Evolutionary conservation across 106 monocot genomes (phyloP), one percentile per base, ranked within the genome.

Genomic region (Ottelia alismoides): DNA sequence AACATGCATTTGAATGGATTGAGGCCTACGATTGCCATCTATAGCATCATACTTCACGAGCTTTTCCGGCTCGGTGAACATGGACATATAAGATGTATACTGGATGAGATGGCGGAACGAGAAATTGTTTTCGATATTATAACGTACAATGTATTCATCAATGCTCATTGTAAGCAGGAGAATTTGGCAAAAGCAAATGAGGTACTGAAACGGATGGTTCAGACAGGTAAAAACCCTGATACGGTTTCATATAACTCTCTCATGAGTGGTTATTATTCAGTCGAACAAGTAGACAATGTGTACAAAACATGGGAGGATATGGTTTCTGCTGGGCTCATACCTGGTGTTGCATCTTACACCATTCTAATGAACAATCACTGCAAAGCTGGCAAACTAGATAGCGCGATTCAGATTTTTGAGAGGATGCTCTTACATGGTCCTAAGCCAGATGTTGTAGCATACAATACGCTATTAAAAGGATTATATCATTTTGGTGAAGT

Each of bases 161-260:
- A 56, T 55, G 53, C 65, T 53, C 35, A 60, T 11, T 73, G 73
- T 58, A 66, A 73, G 26, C 17, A 65, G 24, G 50, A 61, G 20
- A 61, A 25, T 30, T 25, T 44, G 2, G 12, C 16, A 16, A 46
- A 60, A 61, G 73, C 73, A 22, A 27, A 69, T 2, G 22, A 59
- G 7, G 3, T 73, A 4, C 17, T 73, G 31, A 22, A 46, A 49
- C 27, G 32, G 28, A 64, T 78, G 68, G 31, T 31, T 20, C 45
- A 51, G 21, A 45, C 7, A 48, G 59, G 64, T 25, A 30, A 20
- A 1, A 20, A 32, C 17, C 68, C 59, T 55, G 29, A 65, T 60
- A 10, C 28, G 18, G 12, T 49, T 26, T 54, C 60, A 20, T 70
- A 76, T 28, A 65, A 49, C 46, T 29, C 65, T 11, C 12, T 76